phyloP scores from a whole-genome alignment of 2,329 filamentous ascomycete genomes.

The Sodiomyces alkalinus region DNA sequence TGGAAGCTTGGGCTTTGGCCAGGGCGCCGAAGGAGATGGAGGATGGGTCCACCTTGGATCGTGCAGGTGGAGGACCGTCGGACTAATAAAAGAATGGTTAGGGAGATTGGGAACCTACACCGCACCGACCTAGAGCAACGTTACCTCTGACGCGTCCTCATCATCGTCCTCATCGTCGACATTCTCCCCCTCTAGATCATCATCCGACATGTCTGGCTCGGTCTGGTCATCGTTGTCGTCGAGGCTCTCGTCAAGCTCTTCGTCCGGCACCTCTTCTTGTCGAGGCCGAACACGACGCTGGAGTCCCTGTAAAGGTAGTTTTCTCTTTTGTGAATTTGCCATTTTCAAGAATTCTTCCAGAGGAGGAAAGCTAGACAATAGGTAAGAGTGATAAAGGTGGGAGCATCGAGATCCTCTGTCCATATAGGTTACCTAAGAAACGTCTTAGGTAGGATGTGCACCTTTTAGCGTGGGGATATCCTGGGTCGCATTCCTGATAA shows the following conservation, averaged over 20 bases:
- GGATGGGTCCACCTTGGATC: constrained; percentile 28
- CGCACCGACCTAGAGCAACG: too few species aligned
- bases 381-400: too few species aligned
- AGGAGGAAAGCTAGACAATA: too few species aligned
- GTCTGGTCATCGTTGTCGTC: constrained; percentile 18
- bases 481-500: too few species aligned
- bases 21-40: constrained; percentile 80
- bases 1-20: constrained; percentile 65
- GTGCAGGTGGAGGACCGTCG: constrained; percentile 6
- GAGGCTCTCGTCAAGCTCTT: constrained; percentile 20
- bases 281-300: constrained; percentile 24
- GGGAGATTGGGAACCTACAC: too few species aligned
- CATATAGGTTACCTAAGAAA: too few species aligned
- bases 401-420: too few species aligned
- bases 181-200: constrained; percentile 13
- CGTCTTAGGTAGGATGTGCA: too few species aligned
- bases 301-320: constrained; percentile 9
- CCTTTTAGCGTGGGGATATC: too few species aligned
- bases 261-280: constrained; percentile 14
- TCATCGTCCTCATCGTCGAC: background rate
- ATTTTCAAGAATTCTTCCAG: background rate
- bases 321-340: constrained; percentile 4
- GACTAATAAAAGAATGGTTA: constrained; percentile 16
- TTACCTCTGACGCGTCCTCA: background rate
- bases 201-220: too few species aligned